A percentile compares a stretch with the other conserved stretches of the same genome.
Evolutionary conservation across 345 rosid genomes (phyloP).

Genomic region (Geranium brycei): DNA sequence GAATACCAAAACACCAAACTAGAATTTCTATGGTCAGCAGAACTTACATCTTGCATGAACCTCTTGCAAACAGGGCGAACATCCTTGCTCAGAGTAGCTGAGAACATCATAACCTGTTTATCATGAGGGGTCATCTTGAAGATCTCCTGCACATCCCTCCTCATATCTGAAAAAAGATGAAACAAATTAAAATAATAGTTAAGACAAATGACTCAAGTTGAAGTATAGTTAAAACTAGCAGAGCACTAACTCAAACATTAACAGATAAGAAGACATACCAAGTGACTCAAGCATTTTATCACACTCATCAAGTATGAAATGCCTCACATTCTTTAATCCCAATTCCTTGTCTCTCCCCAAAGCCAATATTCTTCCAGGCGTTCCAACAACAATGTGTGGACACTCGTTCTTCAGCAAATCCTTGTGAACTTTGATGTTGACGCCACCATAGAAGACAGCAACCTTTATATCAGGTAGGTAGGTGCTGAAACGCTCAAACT

Average conservation of each 20-base stretch:
- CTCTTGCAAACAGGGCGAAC: conserved; percentile 99
- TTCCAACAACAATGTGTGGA: conserved; percentile 96
- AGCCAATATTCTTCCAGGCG: conserved; percentile 91
- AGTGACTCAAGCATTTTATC: conserved; percentile 99
- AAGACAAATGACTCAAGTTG: no score
- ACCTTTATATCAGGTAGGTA: conserved; percentile 82
- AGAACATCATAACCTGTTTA: conserved; percentile 99
- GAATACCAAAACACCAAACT: no score
- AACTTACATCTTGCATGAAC: conserved; percentile 99
- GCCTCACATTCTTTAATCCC: conserved; percentile 95
- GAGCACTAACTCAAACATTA: no score
- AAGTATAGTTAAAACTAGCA: no score
- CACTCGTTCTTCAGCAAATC: conserved; percentile 93
- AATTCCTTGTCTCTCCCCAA: conserved; percentile 86
- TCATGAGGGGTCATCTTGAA: conserved; percentile 99
- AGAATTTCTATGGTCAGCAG: conserved; percentile 24
- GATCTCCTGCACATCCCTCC: conserved; percentile 96
- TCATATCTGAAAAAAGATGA: conserved; percentile 49
- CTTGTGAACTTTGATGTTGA: conserved; percentile 76
- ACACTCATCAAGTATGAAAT: conserved; percentile 97
- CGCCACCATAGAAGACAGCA: conserved; percentile 96
- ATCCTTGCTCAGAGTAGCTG: conserved; percentile 98
- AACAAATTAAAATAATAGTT: not conserved
- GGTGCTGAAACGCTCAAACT: conserved; percentile 93
- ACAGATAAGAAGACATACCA: conserved; percentile 23